Conservation (phyloP, 495 filamentous ascomycete species). For the Sordaria brevicollis region DNA sequence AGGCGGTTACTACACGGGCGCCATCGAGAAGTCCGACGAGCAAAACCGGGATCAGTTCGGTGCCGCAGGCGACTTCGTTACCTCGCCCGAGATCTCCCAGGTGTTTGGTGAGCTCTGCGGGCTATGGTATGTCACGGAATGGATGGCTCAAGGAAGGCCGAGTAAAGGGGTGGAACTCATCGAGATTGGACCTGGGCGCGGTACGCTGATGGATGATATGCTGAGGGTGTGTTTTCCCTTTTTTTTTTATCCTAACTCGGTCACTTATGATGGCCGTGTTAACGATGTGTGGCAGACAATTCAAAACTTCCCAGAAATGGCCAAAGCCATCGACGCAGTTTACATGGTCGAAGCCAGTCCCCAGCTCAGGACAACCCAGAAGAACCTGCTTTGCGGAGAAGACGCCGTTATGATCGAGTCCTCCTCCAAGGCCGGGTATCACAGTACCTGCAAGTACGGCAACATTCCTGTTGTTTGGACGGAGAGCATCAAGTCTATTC, state of each 20-base stretch:
- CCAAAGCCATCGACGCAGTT: conserved; percentile 66
- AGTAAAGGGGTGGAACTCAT: conserved; percentile 70
- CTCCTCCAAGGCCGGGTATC: conserved; percentile 60
- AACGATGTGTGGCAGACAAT: conserved; percentile 51
- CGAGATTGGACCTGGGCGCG: conserved; percentile 88
- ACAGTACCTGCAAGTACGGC: conserved; percentile 64
- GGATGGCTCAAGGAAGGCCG: conserved; percentile 76
- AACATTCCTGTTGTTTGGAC: conserved; percentile 74
- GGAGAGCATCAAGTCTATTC: conserved; percentile 76
- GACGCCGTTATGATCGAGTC: conserved; percentile 55
- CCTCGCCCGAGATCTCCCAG: conserved; percentile 94
- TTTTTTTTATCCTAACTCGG: not conserved
- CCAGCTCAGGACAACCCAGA: conserved; percentile 64
- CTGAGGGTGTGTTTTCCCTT: conserved; percentile 54
- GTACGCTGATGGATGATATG: conserved; percentile 96
- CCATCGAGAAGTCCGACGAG: conserved; percentile 23
- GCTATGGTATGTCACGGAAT: conserved; percentile 91
- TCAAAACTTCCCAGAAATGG: conserved; percentile 67
- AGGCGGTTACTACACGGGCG: conserved; percentile 90
- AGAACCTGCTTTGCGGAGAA: conserved; percentile 71
- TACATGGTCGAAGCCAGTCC: conserved; percentile 88
- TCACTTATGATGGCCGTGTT: not conserved
- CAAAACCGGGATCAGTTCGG: conserved; percentile 75
- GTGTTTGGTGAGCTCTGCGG: conserved; percentile 91
- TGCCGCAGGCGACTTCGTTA: conserved; percentile 85